Conservation (phyloP, 257 asterid genomes). For the Solanum boliviense region DNA sequence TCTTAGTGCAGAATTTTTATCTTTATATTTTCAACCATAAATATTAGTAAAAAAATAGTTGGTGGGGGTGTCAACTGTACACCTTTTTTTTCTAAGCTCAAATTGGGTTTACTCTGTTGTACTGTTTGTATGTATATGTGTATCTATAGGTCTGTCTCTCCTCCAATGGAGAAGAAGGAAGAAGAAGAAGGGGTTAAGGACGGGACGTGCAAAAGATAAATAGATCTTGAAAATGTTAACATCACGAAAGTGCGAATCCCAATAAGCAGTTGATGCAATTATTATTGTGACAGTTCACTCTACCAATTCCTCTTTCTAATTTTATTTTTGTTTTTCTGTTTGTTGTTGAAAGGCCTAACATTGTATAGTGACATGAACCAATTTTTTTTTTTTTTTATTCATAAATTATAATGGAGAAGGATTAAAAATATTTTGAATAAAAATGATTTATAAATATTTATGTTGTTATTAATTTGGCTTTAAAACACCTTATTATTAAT, state of each 20-base stretch:
- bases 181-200: neutral
- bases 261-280: slow-evolving; percentile 1
- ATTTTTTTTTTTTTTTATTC: neutral
- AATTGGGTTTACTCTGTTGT: neutral
- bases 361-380: neutral
- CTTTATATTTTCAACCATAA: neutral
- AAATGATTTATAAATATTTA: neutral
- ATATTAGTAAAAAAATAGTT: neutral
- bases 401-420: neutral
- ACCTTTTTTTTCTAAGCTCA: neutral
- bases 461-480: neutral
- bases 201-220: neutral
- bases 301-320: neutral
- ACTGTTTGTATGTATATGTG: neutral
- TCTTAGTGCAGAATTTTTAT: neutral
- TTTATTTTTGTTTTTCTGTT: neutral
- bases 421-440: too few relatives aligned
- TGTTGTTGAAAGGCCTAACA: neutral
- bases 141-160: neutral
- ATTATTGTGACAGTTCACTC: slow-evolving; percentile 1
- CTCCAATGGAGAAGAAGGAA: neutral
- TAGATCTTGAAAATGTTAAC: neutral
- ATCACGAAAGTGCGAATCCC: neutral
- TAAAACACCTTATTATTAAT: too few relatives aligned
- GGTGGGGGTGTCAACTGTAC: neutral